Evolutionary conservation across 169 alveolate genomes (phyloP), one percentile per base, ranked within the genome.

Genomic region (Plasmodium reichenowi): DNA sequence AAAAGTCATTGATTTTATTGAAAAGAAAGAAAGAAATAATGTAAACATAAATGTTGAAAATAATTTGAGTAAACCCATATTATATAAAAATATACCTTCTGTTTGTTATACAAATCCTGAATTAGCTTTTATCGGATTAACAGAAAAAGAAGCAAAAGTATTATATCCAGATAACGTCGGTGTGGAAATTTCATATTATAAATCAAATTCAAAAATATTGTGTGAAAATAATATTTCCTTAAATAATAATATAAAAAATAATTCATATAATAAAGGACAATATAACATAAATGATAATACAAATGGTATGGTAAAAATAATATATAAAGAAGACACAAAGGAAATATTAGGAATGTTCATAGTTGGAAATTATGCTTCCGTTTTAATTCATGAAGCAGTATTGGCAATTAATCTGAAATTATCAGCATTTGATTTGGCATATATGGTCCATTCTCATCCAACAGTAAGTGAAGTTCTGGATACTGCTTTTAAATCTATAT

Each of bases 1-100:
- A 72, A 98, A 97, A 32, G 99, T 97, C 17, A 98, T 97, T 48
- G 99, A 98, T 80, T 75, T 88, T 73, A 95, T 98, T 47, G 92
- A 96, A 26, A 98, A 97, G n/a, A 93, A 96, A 87, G 98, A 95
- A 50, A 72, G 32, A 20, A 72, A 43, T 15, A 60, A 20, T 76
- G 85, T 4, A 71, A 88, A 24, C 67, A 78, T 52, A 3, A 22
- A 43, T 9, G 48, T 22, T 17, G 66, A 24, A 32, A 85, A 43
- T 15, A 48, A 9, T 38, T 24, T 78, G 0, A 73, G 38, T 50
- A 72, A 80, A 50, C 72, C 93, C 2, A 88, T 92, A 54, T 22
- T 88, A 32, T 75, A 75, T 50, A 85, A 68, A 26, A 83, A 63
- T 47, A 83, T 92, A 43, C 95, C 95, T 9, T 92, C 95, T 13